Percentiles rank a stretch among this genome's conserved stretches.
phyloP scores from a whole-genome alignment of 148 eudicot species.

The Bassia scoparia region DNA sequence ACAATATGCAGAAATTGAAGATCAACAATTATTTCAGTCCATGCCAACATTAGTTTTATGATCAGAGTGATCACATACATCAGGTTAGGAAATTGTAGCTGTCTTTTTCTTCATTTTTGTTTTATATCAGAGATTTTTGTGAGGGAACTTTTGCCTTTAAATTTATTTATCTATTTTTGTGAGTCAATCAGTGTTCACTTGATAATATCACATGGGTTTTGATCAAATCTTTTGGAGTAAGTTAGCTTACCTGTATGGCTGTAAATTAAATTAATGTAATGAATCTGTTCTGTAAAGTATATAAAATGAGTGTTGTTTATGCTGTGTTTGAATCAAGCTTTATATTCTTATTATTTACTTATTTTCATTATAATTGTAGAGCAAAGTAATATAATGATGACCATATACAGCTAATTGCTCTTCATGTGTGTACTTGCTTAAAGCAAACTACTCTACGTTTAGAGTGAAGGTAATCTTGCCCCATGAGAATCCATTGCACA shows the following conservation, averaged over 20 bases:
- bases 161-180: conserved; percentile 1
- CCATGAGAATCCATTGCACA: neutral
- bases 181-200: conserved; percentile 17
- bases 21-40: conserved; percentile 30
- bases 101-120: conserved; percentile 22
- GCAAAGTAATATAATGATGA: conserved; percentile 24
- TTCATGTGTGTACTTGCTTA: conserved; percentile 30
- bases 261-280: conserved; percentile 31
- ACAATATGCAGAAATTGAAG: conserved; percentile 21
- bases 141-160: neutral
- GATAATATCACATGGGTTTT: conserved; percentile 33
- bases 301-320: conserved; percentile 31
- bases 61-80: conserved; percentile 11
- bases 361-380: neutral
- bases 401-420: conserved; percentile 23
- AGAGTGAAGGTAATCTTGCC: conserved; percentile 7
- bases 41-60: conserved; percentile 15
- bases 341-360: neutral
- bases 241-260: conserved; percentile 34
- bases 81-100: conserved; percentile 17
- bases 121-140: conserved; percentile 22
- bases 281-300: conserved; percentile 35
- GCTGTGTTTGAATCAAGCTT: conserved; percentile 11
- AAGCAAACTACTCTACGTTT: conserved; percentile 24
- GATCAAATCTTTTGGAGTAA: conserved; percentile 25